phyloP scores from a whole-genome alignment of 345 rosid genomes.

The Eucalyptus paniculata region DNA sequence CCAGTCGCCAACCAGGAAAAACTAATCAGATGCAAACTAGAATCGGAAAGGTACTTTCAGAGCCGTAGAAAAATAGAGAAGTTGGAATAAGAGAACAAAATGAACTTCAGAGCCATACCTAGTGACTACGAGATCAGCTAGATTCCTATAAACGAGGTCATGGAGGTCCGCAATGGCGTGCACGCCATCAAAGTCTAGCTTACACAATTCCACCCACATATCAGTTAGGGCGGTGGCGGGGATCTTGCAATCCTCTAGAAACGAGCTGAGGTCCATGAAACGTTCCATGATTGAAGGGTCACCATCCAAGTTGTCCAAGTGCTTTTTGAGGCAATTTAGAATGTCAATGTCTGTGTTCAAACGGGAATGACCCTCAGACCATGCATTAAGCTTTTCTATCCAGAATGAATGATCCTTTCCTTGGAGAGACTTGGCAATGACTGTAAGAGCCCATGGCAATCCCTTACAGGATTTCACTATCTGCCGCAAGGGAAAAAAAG shows the following conservation, averaged over 20 bases:
- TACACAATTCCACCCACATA: constrained; percentile 37
- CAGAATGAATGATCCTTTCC: background rate
- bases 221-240: constrained; percentile 32
- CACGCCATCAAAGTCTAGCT: constrained; percentile 5
- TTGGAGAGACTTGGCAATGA: constrained; percentile 1
- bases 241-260: constrained; percentile 43
- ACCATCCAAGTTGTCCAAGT: constrained; percentile 20
- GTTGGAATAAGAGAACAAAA: background rate
- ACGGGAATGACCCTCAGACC: constrained; percentile 13
- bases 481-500: background rate
- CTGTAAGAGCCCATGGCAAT: background rate
- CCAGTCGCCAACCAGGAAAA: background rate
- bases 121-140: constrained; percentile 12
- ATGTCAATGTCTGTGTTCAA: constrained; percentile 6
- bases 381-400: background rate
- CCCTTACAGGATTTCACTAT: background rate
- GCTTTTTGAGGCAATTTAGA: constrained; percentile 24
- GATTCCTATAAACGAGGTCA: constrained; percentile 29
- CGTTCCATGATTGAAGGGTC: constrained; percentile 15
- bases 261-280: constrained; percentile 46
- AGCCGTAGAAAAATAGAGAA: background rate
- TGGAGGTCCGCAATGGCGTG: constrained; percentile 14
- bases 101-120: constrained; percentile 14
- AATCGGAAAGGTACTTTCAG: background rate
- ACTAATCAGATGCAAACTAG: background rate